Conservation (phyloP, 2,329 filamentous ascomycete species). For the Botrytis cinerea region DNA sequence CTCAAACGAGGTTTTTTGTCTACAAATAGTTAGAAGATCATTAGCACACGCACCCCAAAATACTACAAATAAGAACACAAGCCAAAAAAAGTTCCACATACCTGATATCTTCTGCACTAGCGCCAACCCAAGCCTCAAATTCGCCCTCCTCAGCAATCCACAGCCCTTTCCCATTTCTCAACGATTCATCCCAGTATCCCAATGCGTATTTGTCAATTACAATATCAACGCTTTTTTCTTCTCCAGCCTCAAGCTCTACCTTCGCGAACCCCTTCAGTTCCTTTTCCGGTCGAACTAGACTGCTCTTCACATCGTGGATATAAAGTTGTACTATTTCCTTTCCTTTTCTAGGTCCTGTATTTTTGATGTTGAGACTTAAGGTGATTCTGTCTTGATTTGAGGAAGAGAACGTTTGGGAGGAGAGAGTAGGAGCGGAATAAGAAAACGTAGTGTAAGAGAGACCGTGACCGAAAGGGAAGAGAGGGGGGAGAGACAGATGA, state of each 20-base stretch:
- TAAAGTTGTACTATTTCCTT: slow-evolving; percentile 70
- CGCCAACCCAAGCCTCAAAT: slow-evolving; percentile 62
- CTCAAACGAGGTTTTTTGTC: slow-evolving; percentile 54
- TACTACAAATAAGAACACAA: neutral
- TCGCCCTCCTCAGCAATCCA: slow-evolving; percentile 68
- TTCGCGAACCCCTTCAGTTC: slow-evolving; percentile 72
- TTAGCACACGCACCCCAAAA: neutral
- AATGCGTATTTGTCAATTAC: slow-evolving; percentile 51
- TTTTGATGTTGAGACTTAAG: slow-evolving; percentile 55
- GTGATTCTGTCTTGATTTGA: slow-evolving; percentile 34
- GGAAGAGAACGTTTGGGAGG: slow-evolving; percentile 43
- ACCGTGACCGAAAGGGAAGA: slow-evolving; percentile 74
- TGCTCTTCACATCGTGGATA: slow-evolving; percentile 62
- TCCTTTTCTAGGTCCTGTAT: slow-evolving; percentile 59
- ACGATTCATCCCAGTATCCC: slow-evolving; percentile 60
- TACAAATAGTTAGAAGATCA: slow-evolving; percentile 35
- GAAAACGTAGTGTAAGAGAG: slow-evolving; percentile 72
- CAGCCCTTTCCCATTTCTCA: neutral
- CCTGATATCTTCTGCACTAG: slow-evolving; percentile 65
- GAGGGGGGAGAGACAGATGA: slow-evolving; percentile 56
- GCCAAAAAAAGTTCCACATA: slow-evolving; percentile 43
- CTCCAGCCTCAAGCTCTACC: slow-evolving; percentile 57
- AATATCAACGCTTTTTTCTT: slow-evolving; percentile 46
- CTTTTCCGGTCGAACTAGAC: slow-evolving; percentile 66
- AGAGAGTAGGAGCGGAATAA: slow-evolving; percentile 59